phyloP scores from a whole-genome alignment of 768 basidiomycete species.

The Lactarius psammicola region DNA sequence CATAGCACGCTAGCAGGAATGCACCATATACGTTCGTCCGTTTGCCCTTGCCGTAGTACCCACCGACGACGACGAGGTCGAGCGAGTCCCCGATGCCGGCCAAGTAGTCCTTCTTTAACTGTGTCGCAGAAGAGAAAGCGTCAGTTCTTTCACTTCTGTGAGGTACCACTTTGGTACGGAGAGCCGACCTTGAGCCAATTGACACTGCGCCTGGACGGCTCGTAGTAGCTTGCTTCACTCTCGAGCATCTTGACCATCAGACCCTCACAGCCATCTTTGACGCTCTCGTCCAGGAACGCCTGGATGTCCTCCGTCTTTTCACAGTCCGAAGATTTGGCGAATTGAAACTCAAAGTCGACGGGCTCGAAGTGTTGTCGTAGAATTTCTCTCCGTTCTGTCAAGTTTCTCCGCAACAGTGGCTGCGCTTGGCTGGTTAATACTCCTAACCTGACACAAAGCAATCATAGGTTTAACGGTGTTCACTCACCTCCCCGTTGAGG shows the following conservation, averaged over 20 bases:
- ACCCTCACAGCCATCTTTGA: conserved; percentile 98
- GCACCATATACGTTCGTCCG: conserved; percentile 97
- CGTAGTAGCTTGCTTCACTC: conserved; percentile 87
- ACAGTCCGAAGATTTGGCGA: conserved; percentile 87
- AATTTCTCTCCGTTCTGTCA: conserved; percentile 73
- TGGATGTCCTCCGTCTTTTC: conserved; percentile 94
- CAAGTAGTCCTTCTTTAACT: conserved; percentile 99
- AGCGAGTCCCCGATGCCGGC: conserved; percentile 96
- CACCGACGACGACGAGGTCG: conserved; percentile 96
- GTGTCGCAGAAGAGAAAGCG: conserved; percentile 37
- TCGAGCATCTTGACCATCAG: conserved; percentile 99
- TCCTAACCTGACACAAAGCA: not conserved
- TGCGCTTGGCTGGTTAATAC: conserved; percentile 35
- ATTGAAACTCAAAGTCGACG: conserved; percentile 88
- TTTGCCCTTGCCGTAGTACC: conserved; percentile 97
- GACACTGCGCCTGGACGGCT: conserved; percentile 91
- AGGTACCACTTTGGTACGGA: not conserved
- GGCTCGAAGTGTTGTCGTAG: conserved; percentile 76
- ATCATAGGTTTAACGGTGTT: not conserved
- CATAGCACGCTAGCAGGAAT: conserved; percentile 96
- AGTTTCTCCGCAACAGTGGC: conserved; percentile 77
- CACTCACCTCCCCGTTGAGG: conserved; percentile 87
- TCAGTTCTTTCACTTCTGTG: not conserved
- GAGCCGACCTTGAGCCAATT: conserved; percentile 92
- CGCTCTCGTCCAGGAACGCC: conserved; percentile 89